phyloP scores from a whole-genome alignment of 73 alveolate species.

The Blepharisma japonicum region DNA sequence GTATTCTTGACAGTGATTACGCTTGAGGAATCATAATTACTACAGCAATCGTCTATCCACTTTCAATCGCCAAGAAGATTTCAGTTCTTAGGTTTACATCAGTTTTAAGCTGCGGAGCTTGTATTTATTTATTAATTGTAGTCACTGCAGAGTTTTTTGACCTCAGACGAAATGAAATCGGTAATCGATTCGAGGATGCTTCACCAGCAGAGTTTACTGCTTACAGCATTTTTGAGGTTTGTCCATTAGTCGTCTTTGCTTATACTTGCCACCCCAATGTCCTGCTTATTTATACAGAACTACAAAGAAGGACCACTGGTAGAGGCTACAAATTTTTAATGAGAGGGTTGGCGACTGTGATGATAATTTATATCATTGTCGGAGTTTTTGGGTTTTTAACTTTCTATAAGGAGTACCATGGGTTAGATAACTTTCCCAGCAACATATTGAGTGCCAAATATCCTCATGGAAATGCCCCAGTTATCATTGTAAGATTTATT shows the following conservation, averaged over 20 bases:
- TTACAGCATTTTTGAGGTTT: constrained; percentile 44
- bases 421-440: constrained; percentile 21
- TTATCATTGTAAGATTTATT: constrained; percentile 8
- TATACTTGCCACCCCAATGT: constrained; percentile 66
- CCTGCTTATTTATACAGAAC: constrained; percentile 61
- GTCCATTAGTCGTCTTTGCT: constrained; percentile 57
- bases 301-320: constrained; percentile 39
- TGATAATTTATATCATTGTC: constrained; percentile 43
- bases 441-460: constrained; percentile 12
- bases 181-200: background rate
- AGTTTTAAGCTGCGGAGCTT: background rate
- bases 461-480: background rate
- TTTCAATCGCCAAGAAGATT: background rate
- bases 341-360: constrained; percentile 45
- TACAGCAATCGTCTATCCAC: background rate
- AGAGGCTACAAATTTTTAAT: constrained; percentile 46
- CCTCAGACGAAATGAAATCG: background rate
- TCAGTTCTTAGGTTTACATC: constrained; percentile 26
- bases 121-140: background rate
- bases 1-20: background rate
- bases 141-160: background rate
- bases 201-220: constrained; percentile 24
- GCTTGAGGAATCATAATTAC: constrained; percentile 8
- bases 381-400: constrained; percentile 62
- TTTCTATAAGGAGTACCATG: constrained; percentile 25